These are phyloP conservation scores for Pleomassaria siparia DNA, from an alignment of 2,329 filamentous ascomycete species.

Conservation along the genomic window DNA sequence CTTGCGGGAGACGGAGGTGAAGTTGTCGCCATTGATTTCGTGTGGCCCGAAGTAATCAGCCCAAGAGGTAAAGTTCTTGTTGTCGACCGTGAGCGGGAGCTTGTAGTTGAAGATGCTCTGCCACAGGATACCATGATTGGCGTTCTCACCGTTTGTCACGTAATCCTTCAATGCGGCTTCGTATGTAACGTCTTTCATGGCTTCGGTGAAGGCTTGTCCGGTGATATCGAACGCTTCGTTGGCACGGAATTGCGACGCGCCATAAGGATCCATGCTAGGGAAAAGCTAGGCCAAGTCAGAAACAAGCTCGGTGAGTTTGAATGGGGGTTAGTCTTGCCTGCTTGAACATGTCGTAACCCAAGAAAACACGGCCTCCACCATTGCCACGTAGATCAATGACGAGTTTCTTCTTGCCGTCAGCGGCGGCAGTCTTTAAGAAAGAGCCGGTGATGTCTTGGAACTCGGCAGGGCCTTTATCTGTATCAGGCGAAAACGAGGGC, in stretches of 20 bases:
- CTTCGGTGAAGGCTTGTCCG: slow-evolving; percentile 14
- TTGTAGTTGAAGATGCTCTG: slow-evolving; percentile 26
- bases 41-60: slow-evolving; percentile 33
- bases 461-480: slow-evolving; percentile 9
- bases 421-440: slow-evolving; percentile 49
- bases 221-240: slow-evolving; percentile 32
- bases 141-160: slow-evolving; percentile 7
- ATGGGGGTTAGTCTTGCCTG: slow-evolving; percentile 25
- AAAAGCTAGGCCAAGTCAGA: slow-evolving; percentile 43
- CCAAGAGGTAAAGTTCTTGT: slow-evolving; percentile 35
- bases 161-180: slow-evolving; percentile 15
- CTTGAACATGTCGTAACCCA: slow-evolving; percentile 47
- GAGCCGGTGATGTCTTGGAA: slow-evolving; percentile 37
- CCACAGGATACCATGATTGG: slow-evolving; percentile 4
- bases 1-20: slow-evolving; percentile 24
- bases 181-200: slow-evolving; percentile 12
- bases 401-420: slow-evolving; percentile 55
- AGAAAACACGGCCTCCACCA: slow-evolving; percentile 50
- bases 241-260: slow-evolving; percentile 47
- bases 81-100: slow-evolving; percentile 16
- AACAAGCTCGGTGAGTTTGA: neutral
- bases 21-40: slow-evolving; percentile 24
- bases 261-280: slow-evolving; percentile 45
- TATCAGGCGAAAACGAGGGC: slow-evolving; percentile 33
- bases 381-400: slow-evolving; percentile 64